Evolutionary conservation across 1,284 basidiomycete genomes (phyloP), one percentile per base, ranked within the genome.

Genomic region (Irpex rosettiformis): DNA sequence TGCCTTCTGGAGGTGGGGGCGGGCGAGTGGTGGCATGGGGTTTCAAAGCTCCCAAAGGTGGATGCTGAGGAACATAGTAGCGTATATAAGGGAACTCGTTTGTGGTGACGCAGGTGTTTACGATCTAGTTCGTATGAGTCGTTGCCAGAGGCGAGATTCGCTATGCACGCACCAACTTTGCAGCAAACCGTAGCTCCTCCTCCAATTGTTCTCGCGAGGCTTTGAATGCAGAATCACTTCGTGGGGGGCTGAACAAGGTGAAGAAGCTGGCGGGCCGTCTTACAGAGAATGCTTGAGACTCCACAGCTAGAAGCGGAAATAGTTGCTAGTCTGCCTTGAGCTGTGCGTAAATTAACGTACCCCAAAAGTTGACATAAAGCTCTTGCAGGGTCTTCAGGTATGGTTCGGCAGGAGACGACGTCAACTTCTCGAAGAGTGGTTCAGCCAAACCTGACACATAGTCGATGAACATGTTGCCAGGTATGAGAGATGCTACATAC

Each of bases 31-130:
- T 75, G 3, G 74, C 75, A 62, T 84, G 74, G 3, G 88, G 88
- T 62, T 87, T 85, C 45, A 96, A 81, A 0, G 96, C 87, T 1
- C 97, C 96, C 16, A 99, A 80, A 0, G 95, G 94, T 1, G 81
- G 79, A 69, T 97, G 93, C 8, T 83, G 75, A 3, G 96, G 94
- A 57, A 91, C 77, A 73, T 98, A 98, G 75, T 98, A 99, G 24
- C 97, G 90, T 65, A 99, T 92, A 70, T 88, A 89, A 0, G 97
- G 97, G 68, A 90, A 94, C 72, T 99, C 97, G 70, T 95, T 92
- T 54, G 99, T 76, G 0, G 93, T 88, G 24, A 98, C 89, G 72
- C 96, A 94, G 11, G 96, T 76, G 69, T 98, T 98, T 37, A 93
- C 75, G 62, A 98, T 89, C 93, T 94, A 71, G 54, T 56, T 63